Evolutionary conservation across 257 asterid genomes (phyloP).

Genomic region (Solanum commersonii): DNA sequence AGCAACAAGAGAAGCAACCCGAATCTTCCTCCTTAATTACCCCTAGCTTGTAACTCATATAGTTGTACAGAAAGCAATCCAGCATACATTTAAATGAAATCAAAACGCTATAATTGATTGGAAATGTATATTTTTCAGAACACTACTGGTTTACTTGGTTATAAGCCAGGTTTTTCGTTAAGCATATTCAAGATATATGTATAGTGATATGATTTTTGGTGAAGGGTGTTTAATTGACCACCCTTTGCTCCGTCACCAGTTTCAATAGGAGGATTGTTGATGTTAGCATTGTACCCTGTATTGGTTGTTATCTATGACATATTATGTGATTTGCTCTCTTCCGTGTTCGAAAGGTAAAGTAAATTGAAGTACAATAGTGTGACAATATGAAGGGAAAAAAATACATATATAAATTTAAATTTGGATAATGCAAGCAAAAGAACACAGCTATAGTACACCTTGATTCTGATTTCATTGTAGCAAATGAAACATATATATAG

Average conservation of each 20-base stretch:
- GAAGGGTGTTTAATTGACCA: not conserved
- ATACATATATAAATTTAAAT: not conserved
- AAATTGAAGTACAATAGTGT: not conserved
- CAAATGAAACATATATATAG: not conserved
- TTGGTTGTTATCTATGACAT: not conserved
- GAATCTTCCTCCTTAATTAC: conserved; percentile 36
- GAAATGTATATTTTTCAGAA: not conserved
- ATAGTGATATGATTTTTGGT: not conserved
- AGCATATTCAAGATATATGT: not conserved
- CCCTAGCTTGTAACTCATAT: conserved; percentile 40
- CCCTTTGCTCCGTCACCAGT: not conserved
- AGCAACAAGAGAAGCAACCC: conserved; percentile 53
- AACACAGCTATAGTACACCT: not conserved
- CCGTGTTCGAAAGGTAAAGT: not conserved
- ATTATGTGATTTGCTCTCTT: not conserved
- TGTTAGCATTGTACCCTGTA: not conserved
- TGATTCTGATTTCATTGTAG: not conserved
- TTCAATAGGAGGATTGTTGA: not conserved
- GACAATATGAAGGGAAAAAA: not conserved
- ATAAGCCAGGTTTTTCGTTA: not conserved
- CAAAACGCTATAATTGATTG: not conserved
- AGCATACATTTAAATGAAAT: not conserved
- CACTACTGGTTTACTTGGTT: not conserved
- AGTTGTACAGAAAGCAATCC: not conserved
- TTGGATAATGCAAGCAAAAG: not conserved